Evolutionary conservation across 768 basidiomycete species (phyloP).

Genomic region (Mycena belliarum): DNA sequence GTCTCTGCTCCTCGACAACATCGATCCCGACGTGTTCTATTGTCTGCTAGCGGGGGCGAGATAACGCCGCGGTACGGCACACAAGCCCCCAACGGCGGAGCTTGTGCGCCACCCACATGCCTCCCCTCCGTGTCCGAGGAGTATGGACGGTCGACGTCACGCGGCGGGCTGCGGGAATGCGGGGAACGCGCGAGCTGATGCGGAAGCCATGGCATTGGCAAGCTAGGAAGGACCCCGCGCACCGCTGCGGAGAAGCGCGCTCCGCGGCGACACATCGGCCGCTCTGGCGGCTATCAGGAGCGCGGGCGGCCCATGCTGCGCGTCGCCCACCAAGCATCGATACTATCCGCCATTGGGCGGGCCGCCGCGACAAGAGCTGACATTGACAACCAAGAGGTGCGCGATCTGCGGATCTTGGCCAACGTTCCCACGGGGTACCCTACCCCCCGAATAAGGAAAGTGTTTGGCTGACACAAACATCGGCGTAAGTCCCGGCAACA

Average conservation of each 20-base stretch:
- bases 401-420: too few relatives aligned
- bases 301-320: constrained; percentile 3
- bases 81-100: neutral
- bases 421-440: too few relatives aligned
- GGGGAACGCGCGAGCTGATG: constrained; percentile 6
- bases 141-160: constrained; percentile 1
- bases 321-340: constrained; percentile 5
- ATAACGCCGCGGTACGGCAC: neutral
- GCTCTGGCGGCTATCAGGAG: constrained; percentile 15
- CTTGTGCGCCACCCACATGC: neutral
- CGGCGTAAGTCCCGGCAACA: too few relatives aligned
- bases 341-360: neutral
- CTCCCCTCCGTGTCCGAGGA: constrained; percentile 1
- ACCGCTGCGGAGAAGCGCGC: constrained; percentile 16
- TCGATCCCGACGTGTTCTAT: too few relatives aligned
- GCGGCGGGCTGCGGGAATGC: constrained; percentile 10
- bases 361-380: too few relatives aligned
- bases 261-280: constrained; percentile 12
- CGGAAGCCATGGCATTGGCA: constrained; percentile 13
- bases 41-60: neutral
- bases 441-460: too few relatives aligned
- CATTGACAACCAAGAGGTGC: too few relatives aligned
- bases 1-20: too few relatives aligned
- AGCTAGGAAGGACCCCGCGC: constrained; percentile 13
- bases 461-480: too few relatives aligned